Evolutionary conservation across 139 green algal species (phyloP), one percentile per base, ranked within the genome.

Genomic region (Chlorella sorokiniana): DNA sequence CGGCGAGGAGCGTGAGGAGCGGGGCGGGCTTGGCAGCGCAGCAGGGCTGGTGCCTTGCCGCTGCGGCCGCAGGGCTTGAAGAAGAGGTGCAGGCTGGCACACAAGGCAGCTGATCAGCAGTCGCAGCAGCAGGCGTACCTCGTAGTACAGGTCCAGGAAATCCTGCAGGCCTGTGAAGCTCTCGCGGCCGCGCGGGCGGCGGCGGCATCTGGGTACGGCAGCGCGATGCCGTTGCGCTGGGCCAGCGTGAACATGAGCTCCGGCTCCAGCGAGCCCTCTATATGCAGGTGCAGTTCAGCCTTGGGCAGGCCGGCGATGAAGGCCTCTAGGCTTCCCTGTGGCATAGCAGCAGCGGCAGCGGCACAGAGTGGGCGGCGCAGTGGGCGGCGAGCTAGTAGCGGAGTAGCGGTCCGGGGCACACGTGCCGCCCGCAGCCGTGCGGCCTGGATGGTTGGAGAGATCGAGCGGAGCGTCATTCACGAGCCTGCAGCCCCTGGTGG

Each of bases 201-300:
- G 2, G 76, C 76, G 1, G 25, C 11, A 33, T 86, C 48, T 2
- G 81, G 16, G 23, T 69, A 88, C 16, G 85, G 85, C 33, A 90
- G 56, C 3, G n/a, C 38, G 1, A 93, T 7, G 29, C 72, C 75
- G 77, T 93, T 93, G 2, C 86, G 62, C n/a, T 70, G 16, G 1
- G 89, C 88, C 22, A 91, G 33, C 22, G 51, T n/a, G 1, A 89
- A 72, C 84, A 93, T 87, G 9, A 90, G 63, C 33, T 91, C 84
- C 11, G 86, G 79, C 84, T 93, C 89, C 51, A 93, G 79, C 0
- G 84, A 89, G 8, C 87, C 89, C 54, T 93, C 89, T 1, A 93
- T 83, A 59, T 93, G 89, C 4, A 77, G 42, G 65, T 88, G 85
- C n/a, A 90, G 84, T 77, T 90, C 86, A 3, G 86, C 86, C 54